phyloP scores from a whole-genome alignment of 208 protist genomes.

The Wallacemonas sp. region DNA sequence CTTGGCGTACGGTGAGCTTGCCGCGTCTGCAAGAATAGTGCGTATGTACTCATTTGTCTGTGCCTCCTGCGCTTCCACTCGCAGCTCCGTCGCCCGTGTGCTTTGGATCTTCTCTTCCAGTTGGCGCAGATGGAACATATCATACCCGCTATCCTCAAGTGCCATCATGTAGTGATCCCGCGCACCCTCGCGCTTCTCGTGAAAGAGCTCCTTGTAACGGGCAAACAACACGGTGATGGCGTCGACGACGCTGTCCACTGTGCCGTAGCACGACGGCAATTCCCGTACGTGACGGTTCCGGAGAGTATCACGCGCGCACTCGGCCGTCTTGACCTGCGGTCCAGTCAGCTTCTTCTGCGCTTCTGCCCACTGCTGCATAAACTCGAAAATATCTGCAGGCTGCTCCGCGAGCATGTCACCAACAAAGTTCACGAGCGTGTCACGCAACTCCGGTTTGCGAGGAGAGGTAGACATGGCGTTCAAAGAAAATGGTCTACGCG shows the following conservation, averaged over 20 bases:
- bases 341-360: conserved; percentile 5
- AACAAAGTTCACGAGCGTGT: conserved; percentile 25
- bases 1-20: not conserved
- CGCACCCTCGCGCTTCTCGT: conserved; percentile 20
- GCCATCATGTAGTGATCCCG: conserved; percentile 39
- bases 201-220: conserved; percentile 7
- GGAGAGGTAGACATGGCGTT: conserved; percentile 1
- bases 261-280: conserved; percentile 1
- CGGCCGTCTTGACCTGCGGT: not conserved
- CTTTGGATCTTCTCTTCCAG: conserved; percentile 13
- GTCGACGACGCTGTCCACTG: not conserved
- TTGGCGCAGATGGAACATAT: conserved; percentile 17
- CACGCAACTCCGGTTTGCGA: conserved; percentile 15
- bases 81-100: not conserved
- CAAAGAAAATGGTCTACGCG: not conserved
- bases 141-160: conserved; percentile 44
- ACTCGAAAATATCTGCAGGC: conserved; percentile 39
- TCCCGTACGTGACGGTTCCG: not conserved
- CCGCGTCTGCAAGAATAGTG: conserved; percentile 1
- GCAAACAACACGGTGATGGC: not conserved
- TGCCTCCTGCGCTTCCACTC: not conserved
- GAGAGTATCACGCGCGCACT: not conserved
- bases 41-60: conserved; percentile 1
- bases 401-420: conserved; percentile 23
- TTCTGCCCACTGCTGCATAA: conserved; percentile 40